Percentiles rank a stretch among this genome's conserved stretches.
These are phyloP conservation scores for Tilletia indica DNA, from an alignment of 1,284 basidiomycete species.

Conservation along the genomic window DNA sequence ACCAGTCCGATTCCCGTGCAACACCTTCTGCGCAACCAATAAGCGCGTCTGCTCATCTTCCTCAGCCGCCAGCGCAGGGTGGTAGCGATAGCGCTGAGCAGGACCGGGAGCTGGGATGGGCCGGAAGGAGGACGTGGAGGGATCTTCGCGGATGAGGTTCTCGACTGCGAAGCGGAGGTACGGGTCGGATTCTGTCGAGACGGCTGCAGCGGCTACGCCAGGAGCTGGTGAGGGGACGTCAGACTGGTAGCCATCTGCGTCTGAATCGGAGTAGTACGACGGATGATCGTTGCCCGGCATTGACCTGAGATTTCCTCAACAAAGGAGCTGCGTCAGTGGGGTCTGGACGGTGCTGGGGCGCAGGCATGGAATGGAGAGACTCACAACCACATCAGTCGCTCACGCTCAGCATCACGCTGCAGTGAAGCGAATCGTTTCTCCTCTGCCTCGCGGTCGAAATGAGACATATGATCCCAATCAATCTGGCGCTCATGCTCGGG, in stretches of 20 bases:
- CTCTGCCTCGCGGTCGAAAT: neutral
- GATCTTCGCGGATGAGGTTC: neutral
- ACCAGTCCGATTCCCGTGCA: constrained; percentile 30
- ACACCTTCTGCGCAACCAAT: constrained; percentile 22
- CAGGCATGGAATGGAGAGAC: neutral
- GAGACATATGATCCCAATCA: neutral
- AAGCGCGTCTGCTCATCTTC: constrained; percentile 30
- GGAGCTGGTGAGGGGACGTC: neutral
- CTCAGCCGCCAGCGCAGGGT: constrained; percentile 5
- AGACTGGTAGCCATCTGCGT: constrained; percentile 27
- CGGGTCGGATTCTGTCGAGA: neutral
- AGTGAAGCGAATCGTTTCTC: constrained; percentile 5
- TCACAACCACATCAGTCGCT: constrained; percentile 18
- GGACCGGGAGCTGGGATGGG: neutral
- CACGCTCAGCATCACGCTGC: constrained; percentile 10
- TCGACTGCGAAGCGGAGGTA: constrained; percentile 13
- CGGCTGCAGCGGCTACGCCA: constrained; percentile 1
- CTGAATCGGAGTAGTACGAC: constrained; percentile 46
- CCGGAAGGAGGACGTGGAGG: neutral
- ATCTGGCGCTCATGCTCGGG: constrained; percentile 9
- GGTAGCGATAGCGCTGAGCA: neutral
- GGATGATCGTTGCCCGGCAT: constrained; percentile 45
- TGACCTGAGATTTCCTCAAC: constrained; percentile 16
- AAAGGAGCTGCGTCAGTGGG: neutral
- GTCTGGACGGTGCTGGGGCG: neutral